Percentiles rank a stretch among this genome's conserved stretches.
Evolutionary conservation across 1,139 yeast genomes (phyloP).

Genomic region (Candida mesenterica): DNA sequence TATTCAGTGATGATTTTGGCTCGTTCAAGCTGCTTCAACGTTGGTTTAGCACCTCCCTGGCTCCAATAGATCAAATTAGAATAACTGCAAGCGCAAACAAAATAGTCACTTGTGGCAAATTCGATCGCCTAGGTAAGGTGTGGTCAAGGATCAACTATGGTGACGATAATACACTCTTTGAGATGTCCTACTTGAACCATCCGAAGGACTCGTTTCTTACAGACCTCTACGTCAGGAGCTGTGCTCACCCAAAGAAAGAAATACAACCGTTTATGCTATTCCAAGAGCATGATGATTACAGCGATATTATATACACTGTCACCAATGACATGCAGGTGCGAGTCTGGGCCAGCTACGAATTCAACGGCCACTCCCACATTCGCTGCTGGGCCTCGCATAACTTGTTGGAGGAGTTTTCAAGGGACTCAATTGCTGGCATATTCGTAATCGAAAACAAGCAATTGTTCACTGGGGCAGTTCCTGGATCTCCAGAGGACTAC

Average conservation of each 20-base stretch:
- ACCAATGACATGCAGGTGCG: slow-evolving; percentile 56
- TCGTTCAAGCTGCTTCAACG: slow-evolving; percentile 26
- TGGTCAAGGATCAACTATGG: slow-evolving; percentile 81
- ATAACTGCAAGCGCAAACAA: slow-evolving; percentile 48
- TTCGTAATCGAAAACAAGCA: slow-evolving; percentile 55
- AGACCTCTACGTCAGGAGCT: slow-evolving; percentile 23
- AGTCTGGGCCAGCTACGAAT: slow-evolving; percentile 73
- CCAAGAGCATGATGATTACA: slow-evolving; percentile 21
- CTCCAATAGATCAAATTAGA: slow-evolving; percentile 14
- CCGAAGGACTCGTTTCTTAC: slow-evolving; percentile 50
- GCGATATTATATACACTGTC: slow-evolving; percentile 58
- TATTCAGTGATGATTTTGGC: slow-evolving; percentile 42
- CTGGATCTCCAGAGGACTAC: slow-evolving; percentile 23
- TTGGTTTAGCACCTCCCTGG: slow-evolving; percentile 48
- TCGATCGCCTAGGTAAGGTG: slow-evolving; percentile 67
- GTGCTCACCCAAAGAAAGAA: not conserved
- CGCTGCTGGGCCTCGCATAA: slow-evolving; percentile 60
- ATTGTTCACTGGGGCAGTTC: slow-evolving; percentile 15
- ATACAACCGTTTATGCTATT: slow-evolving; percentile 8
- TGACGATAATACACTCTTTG: slow-evolving; percentile 64
- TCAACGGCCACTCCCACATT: slow-evolving; percentile 55
- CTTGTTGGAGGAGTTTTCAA: slow-evolving; percentile 23
- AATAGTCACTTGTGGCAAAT: slow-evolving; percentile 61
- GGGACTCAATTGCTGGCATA: slow-evolving; percentile 32
- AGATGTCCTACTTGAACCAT: slow-evolving; percentile 66